phyloP scores from a whole-genome alignment of 2,329 filamentous ascomycete species.

The Fusarium sp. region DNA sequence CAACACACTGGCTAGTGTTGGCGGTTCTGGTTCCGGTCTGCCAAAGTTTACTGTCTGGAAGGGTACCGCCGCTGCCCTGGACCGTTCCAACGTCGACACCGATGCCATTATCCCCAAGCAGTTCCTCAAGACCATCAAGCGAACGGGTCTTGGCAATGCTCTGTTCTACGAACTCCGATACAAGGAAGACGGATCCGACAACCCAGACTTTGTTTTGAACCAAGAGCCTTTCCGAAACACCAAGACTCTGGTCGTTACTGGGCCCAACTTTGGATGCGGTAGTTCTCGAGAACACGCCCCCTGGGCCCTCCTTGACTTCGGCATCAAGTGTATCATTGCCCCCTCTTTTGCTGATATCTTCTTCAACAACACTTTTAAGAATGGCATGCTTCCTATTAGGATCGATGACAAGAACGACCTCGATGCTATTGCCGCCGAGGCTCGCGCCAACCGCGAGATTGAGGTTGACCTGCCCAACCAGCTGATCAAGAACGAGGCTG shows the following conservation, averaged over 20 bases:
- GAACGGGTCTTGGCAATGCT: conserved; percentile 88
- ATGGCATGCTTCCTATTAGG: conserved; percentile 93
- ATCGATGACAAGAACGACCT: conserved; percentile 77
- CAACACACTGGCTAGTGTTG: conserved; percentile 66
- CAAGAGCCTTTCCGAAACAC: conserved; percentile 84
- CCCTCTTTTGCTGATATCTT: conserved; percentile 84
- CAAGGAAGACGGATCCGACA: conserved; percentile 78
- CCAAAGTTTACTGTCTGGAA: conserved; percentile 87
- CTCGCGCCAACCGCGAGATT: conserved; percentile 82
- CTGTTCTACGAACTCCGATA: conserved; percentile 90
- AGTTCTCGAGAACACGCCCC: conserved; percentile 94
- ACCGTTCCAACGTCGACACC: conserved; percentile 94
- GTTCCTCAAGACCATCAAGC: conserved; percentile 99
- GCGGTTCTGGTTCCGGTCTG: conserved; percentile 71
- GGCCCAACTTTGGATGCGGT: conserved; percentile 95
- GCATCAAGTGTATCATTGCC: conserved; percentile 93
- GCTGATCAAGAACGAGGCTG: conserved; percentile 80
- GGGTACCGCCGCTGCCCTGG: conserved; percentile 88
- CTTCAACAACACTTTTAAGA: conserved; percentile 99
- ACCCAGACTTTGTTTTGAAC: conserved; percentile 89
- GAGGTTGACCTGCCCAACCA: conserved; percentile 92
- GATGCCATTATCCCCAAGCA: conserved; percentile 99
- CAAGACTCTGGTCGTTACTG: conserved; percentile 93
- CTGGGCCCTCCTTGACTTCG: conserved; percentile 96
- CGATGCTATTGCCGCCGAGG: conserved; percentile 80